phyloP scores from a whole-genome alignment of 176 grass and related monocot species.

The Rhynchospora tenuis region DNA sequence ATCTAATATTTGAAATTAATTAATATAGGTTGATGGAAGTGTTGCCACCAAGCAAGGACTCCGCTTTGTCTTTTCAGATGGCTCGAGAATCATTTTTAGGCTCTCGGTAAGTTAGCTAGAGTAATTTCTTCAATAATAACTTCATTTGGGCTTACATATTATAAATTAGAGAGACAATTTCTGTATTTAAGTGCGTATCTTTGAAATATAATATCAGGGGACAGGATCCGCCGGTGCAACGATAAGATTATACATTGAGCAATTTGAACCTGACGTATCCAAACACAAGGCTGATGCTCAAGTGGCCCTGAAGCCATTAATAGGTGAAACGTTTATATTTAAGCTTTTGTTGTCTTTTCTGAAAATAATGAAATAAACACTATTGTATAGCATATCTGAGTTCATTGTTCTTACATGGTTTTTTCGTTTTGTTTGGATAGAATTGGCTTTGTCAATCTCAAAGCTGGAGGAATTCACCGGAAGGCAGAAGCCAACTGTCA shows the following conservation, averaged over 20 bases:
- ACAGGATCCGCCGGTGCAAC: slow-evolving; percentile 93
- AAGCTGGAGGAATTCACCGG: slow-evolving; percentile 85
- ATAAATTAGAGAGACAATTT: background rate
- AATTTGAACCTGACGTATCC: slow-evolving; percentile 64
- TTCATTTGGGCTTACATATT: background rate
- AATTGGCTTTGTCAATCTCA: slow-evolving; percentile 71
- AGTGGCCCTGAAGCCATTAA: slow-evolving; percentile 60
- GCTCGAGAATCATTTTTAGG: slow-evolving; percentile 83
- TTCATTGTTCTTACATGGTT: background rate
- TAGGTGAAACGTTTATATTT: slow-evolving; percentile 39
- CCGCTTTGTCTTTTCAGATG: slow-evolving; percentile 81
- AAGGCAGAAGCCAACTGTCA: slow-evolving; percentile 75
- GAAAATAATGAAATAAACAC: background rate
- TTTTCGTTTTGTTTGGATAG: slow-evolving; percentile 32
- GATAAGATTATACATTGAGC: slow-evolving; percentile 72
- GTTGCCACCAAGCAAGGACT: slow-evolving; percentile 70
- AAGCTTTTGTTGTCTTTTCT: background rate
- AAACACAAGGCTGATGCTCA: slow-evolving; percentile 73
- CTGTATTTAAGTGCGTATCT: background rate
- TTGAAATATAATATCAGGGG: slow-evolving; percentile 38
- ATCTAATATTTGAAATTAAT: background rate
- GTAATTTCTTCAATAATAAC: background rate
- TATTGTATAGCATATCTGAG: background rate
- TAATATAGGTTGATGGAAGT: slow-evolving; percentile 70
- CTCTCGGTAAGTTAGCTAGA: slow-evolving; percentile 47